These are phyloP conservation scores for Taiozyma onychis DNA, from an alignment of 1,139 yeast species.

Conservation along the genomic window DNA sequence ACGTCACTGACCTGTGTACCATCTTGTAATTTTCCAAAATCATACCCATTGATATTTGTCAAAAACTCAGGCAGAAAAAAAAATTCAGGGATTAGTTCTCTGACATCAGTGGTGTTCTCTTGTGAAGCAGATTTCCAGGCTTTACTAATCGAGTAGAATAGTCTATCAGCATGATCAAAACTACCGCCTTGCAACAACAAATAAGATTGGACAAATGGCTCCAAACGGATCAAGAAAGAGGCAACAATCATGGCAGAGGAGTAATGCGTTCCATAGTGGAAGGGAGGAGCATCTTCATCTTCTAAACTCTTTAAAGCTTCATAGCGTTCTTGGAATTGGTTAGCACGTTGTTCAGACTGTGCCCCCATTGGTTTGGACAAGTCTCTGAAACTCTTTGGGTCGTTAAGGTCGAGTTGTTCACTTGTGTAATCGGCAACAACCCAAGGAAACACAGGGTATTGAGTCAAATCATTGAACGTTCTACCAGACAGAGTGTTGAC, in stretches of 20 bases:
- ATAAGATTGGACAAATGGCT: conserved; percentile 78
- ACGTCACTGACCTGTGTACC: conserved; percentile 60
- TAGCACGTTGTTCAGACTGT: conserved; percentile 53
- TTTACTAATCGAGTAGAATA: conserved; percentile 64
- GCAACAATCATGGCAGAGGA: conserved; percentile 91
- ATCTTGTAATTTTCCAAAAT: conserved; percentile 63
- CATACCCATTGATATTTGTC: conserved; percentile 53
- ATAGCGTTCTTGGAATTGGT: conserved; percentile 60
- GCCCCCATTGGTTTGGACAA: conserved; percentile 89
- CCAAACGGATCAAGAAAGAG: conserved; percentile 64
- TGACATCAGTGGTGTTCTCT: conserved; percentile 79
- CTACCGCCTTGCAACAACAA: conserved; percentile 76
- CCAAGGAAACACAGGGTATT: conserved; percentile 91
- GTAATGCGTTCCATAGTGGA: conserved; percentile 89
- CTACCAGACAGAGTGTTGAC: conserved; percentile 81
- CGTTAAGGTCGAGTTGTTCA: conserved; percentile 50
- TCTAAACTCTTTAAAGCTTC: conserved; percentile 56
- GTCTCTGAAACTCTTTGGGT: conserved; percentile 63
- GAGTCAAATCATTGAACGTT: conserved; percentile 81
- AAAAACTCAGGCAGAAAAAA: conserved; percentile 75
- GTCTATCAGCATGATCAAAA: conserved; percentile 81
- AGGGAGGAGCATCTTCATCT: conserved; percentile 56
- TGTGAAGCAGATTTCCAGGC: conserved; percentile 76
- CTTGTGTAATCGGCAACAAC: conserved; percentile 76
- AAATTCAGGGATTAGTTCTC: conserved; percentile 83